Evolutionary conservation across 257 asterid species (phyloP).

Genomic region (Forsythia suspensa): DNA sequence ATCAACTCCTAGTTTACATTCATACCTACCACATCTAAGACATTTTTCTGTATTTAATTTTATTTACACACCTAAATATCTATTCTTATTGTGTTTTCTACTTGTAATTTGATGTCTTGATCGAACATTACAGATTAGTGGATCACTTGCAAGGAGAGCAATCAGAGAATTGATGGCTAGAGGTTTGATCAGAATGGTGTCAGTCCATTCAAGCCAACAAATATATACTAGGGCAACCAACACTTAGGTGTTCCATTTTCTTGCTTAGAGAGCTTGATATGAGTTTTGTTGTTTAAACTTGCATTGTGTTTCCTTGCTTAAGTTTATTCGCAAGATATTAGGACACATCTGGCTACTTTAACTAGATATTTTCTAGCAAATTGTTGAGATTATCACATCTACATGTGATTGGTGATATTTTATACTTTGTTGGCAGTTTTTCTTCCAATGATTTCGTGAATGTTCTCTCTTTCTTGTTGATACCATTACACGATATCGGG

Average conservation of each 20-base stretch:
- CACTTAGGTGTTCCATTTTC: constrained; percentile 20
- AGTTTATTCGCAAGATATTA: not conserved
- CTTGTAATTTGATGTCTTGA: not conserved
- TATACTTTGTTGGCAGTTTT: not conserved
- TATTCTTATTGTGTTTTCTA: not conserved
- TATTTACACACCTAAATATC: not conserved
- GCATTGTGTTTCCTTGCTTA: not conserved
- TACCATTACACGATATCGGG: too few species aligned
- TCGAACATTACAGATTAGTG: constrained; percentile 32
- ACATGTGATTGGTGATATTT: not conserved
- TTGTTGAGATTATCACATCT: not conserved
- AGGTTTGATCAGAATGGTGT: constrained; percentile 43
- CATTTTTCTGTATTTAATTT: not conserved
- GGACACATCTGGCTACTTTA: not conserved
- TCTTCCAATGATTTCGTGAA: not conserved
- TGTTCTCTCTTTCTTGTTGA: too few species aligned
- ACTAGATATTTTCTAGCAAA: not conserved
- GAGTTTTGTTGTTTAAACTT: not conserved
- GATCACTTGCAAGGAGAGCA: constrained; percentile 55
- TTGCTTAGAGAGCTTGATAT: constrained; percentile 4
- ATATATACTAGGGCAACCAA: constrained; percentile 55
- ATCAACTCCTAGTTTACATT: not conserved
- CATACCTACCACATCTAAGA: not conserved
- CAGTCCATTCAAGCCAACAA: constrained; percentile 54
- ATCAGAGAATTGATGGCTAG: constrained; percentile 42